Evolutionary conservation across 1,139 yeast genomes (phyloP), one percentile per base, ranked within the genome.

Genomic region (Taphrina confusa): DNA sequence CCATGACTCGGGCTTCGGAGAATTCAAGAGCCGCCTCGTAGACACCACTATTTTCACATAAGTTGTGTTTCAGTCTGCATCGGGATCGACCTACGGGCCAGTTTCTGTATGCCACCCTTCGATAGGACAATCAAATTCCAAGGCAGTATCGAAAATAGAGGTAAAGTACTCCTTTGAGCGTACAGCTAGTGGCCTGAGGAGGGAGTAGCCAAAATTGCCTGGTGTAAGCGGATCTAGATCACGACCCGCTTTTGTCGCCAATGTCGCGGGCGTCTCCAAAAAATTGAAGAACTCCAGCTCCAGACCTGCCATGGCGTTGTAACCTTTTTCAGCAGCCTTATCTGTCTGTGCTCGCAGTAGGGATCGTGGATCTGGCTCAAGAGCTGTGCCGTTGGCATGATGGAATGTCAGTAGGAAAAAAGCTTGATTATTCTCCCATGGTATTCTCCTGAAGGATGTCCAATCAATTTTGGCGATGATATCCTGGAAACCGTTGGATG

Each of bases 61-160:
- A 30, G n/a, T n/a, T n/a, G n/a, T n/a, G n/a, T n/a, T n/a, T n/a
- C n/a, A n/a, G n/a, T n/a, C n/a, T n/a, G n/a, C n/a, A n/a, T n/a
- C n/a, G n/a, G n/a, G n/a, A n/a, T n/a, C n/a, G n/a, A n/a, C 42
- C 12, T 33, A 47, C 6, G 76, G 76, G 3, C 76, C 76, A 1
- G 75, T 72, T 55, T 73, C 76, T 0, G 75, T 71, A 61, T 73
- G 75, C 72, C 73, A 72, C 3, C 75, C 73, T 59, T 73, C 76
- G 33, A 73, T 63, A 18, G 68, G 69, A 20, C 71, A 67, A 37
- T 67, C 67, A 27, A 72, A 65, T 11, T 62, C 55, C 8, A 60
- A 52, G 60, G 72, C 67, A 1, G 67, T 63, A 12, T 70, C 61
- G 51, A 71, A 64, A 30, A 73, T 66, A 28, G 66, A 69, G 56